Evolutionary conservation across 345 rosid species (phyloP).

Genomic region (Reutealis trisperma): DNA sequence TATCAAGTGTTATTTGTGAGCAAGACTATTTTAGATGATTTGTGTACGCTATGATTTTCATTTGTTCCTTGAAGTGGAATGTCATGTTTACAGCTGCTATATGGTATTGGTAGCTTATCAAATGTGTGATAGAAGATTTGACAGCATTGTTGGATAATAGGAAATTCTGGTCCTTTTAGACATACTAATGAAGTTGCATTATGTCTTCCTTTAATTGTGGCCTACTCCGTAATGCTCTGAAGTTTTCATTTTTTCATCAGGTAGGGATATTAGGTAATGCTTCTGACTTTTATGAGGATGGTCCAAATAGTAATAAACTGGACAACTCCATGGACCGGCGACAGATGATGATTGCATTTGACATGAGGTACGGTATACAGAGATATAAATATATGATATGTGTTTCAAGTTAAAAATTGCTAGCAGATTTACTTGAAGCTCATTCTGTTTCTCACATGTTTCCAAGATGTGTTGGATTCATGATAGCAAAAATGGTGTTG

Average conservation of each 20-base stretch:
- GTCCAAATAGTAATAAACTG: conserved; percentile 40
- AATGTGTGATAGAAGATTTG: background rate
- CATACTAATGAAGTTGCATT: background rate
- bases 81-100: background rate
- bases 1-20: background rate
- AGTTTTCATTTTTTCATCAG: conserved; percentile 35
- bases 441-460: conserved; percentile 24
- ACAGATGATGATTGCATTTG: conserved; percentile 98
- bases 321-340: conserved; percentile 65
- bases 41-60: background rate
- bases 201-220: background rate
- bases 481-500: conserved; percentile 98
- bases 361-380: conserved; percentile 64
- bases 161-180: background rate
- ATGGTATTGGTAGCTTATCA: background rate
- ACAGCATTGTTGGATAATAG: background rate
- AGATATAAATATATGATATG: background rate
- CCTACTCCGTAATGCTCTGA: background rate
- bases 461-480: conserved; percentile 86
- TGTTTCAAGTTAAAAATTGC: conserved; percentile 2
- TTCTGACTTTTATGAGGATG: conserved; percentile 76
- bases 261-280: conserved; percentile 96
- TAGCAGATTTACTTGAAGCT: conserved; percentile 20
- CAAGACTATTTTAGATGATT: background rate
- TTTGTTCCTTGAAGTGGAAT: background rate